Evolutionary conservation across 345 rosid species (phyloP).

Genomic region (Erysimum cheiranthoides): DNA sequence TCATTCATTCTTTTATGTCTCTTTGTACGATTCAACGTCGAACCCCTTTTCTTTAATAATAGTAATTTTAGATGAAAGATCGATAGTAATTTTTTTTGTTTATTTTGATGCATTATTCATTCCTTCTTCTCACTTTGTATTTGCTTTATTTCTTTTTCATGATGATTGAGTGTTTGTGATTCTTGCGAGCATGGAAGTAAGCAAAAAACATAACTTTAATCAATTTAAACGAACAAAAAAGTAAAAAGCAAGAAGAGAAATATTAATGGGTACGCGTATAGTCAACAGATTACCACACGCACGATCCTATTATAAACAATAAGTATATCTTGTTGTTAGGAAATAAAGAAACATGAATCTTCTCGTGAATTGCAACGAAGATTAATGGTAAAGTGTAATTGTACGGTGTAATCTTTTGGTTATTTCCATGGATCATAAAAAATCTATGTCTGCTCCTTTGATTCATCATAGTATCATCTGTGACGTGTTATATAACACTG

Average conservation of each 20-base stretch:
- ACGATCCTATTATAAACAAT: conserved; percentile 23
- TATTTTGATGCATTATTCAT: conserved; percentile 41
- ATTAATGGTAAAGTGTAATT: conserved; percentile 23
- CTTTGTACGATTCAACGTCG: conserved; percentile 40
- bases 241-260: conserved; percentile 31
- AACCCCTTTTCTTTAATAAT: conserved; percentile 33
- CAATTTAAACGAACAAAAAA: conserved; percentile 5
- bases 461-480: conserved; percentile 7
- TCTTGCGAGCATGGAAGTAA: conserved; percentile 45
- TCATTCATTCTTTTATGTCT: conserved; percentile 43
- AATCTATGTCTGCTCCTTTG: conserved; percentile 21
- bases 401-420: conserved; percentile 38
- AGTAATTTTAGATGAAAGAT: conserved; percentile 18
- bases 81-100: background rate
- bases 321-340: conserved; percentile 33
- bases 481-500: conserved; percentile 18
- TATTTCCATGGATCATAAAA: conserved; percentile 25
- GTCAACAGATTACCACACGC: conserved; percentile 43
- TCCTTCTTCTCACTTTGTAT: conserved; percentile 28
- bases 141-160: conserved; percentile 19
- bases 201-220: conserved; percentile 43
- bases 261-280: conserved; percentile 31
- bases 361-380: conserved; percentile 46
- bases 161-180: conserved; percentile 43
- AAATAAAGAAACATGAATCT: conserved; percentile 41